phyloP scores from a whole-genome alignment of 805 yeast genomes.

The Candida pseudofarinosa region DNA sequence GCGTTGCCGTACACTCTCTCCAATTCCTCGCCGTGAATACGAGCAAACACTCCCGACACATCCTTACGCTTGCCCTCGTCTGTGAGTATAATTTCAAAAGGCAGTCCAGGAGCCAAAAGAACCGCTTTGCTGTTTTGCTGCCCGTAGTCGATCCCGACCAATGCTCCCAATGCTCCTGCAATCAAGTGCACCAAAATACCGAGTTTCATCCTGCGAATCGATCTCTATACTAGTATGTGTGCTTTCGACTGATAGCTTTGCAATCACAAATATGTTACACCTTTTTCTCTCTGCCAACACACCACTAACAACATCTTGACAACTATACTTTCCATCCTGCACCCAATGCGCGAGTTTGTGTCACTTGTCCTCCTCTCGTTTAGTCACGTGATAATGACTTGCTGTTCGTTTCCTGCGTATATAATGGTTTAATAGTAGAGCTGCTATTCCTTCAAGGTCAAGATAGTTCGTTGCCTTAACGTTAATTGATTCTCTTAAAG shows the following conservation, averaged over 20 bases:
- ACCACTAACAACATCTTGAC: no score
- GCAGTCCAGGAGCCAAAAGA: slow-evolving; percentile 84
- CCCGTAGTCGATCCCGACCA: slow-evolving; percentile 87
- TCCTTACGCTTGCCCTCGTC: slow-evolving; percentile 92
- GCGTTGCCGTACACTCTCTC: slow-evolving; percentile 78
- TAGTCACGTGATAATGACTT: no score
- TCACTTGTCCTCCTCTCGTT: no score
- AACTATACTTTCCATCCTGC: no score
- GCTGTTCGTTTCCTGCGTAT: no score
- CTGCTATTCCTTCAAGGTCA: no score
- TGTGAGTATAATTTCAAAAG: slow-evolving; percentile 83
- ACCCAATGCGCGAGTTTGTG: no score
- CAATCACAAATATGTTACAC: neutral
- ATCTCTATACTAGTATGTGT: neutral
- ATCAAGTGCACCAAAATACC: slow-evolving; percentile 5
- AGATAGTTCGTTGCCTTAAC: no score
- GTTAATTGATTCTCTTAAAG: no score
- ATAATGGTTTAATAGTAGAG: no score
- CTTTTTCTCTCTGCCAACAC: neutral
- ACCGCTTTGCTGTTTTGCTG: slow-evolving; percentile 83
- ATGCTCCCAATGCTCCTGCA: slow-evolving; percentile 45
- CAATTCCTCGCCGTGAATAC: slow-evolving; percentile 39
- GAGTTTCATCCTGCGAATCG: neutral
- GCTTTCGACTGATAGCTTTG: neutral
- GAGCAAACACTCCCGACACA: slow-evolving; percentile 68